Base-by-base conservation (phyloP, 2,329 filamentous ascomycete species). In the Cladosporium halotolerans region DNA sequence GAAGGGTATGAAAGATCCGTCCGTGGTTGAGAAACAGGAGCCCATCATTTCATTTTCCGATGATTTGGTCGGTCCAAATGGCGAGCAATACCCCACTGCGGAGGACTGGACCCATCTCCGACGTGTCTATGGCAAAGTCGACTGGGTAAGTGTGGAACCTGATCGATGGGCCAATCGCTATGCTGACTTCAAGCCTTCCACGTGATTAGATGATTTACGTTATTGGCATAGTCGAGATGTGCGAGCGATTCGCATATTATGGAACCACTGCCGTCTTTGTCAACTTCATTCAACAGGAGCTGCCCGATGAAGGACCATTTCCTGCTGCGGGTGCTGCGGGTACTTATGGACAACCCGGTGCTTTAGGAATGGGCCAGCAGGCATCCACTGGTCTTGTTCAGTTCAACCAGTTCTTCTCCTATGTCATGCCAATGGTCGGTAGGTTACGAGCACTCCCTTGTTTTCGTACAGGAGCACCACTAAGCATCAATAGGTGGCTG, bases 341-440 rank as follows among this genome's bases (percentile, higher is more conserved):
- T 44, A 58, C 65, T 9, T 70, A 71, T 49, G 73, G 72, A 1
- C 65, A 73, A 1, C 70, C 70, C 11, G 73, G 65, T 50, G 66
- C 60, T 55, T 60, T 67, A 6, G 73, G 73, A 7, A 59, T 75
- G 2, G 66, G 65, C 11, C 74, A 77, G 55, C 64, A 66, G 31
- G 66, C 68, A 5, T 73, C 73, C 3, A 75, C 73, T 1, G 71
- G 70, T 3, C 61, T 75, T 34, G 73, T 70, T 7, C 71, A 71
- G 31, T 72, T 75, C 57, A 76, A 76, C 61, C 73, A 75, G 45
- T 75, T 73, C 57, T 76, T 73, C 69, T 74, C 71, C 59, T 77
- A 76, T 53, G 58, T 76, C 2, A 76, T 72, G 4, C 74, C 75
- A 0, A 69, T 76, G 5, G 28, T 74, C 0, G 68, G 48, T 44